Evolutionary conservation across 495 filamentous ascomycete species (phyloP), one percentile per base, ranked within the genome.

Genomic region (Sordaria brevicollis): DNA sequence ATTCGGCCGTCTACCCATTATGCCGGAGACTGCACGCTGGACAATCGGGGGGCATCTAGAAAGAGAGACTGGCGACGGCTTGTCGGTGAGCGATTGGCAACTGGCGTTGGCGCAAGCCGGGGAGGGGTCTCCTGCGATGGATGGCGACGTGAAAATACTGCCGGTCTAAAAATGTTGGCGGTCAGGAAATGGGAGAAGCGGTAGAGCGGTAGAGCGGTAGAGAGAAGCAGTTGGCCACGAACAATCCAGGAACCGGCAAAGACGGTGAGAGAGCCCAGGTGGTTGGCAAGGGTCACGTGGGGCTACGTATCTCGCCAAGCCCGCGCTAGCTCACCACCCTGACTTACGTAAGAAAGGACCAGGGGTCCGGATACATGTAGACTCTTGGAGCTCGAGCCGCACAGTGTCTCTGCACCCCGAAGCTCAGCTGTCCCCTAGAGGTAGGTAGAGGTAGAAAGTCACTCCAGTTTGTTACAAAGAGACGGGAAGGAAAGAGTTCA

Each of bases 1-100:
- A 81, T 94, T 93, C 68, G 91, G 92, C 79, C 90, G 88, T 75
- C 92, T 86, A 77, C 92, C 92, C 92, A 94, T 94, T 76, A 73
- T 78, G 69, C 36, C 70, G 31, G 54, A 71, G 43, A 67, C 38
- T 68, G 57, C 69, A 62, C 65, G 43, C 15, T 54, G 66, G 70
- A 49, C 49, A 74, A 77, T 78, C 57, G 71, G 73, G 25, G 39
- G 68, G 49, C 49, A 62, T 62, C 49, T 62, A 62, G 49, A 13
- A 62, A 62, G 49, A 62, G 13, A 62, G 36, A 25, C 36, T 67
- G 68, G 49, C 67, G 57, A 37, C 31, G 66, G 62, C 13, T 13
- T 39, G 62, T 71, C 69, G 69, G 67, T 69, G 70, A 71, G 70
- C 36, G 38, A 43, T n/a, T 68, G 33, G n/a, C 17, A 13, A 36